Evolutionary conservation across 371 early-diverging fungal genomes (phyloP), one percentile per base, ranked within the genome.

Genomic region (Rhizopus stolonifer): DNA sequence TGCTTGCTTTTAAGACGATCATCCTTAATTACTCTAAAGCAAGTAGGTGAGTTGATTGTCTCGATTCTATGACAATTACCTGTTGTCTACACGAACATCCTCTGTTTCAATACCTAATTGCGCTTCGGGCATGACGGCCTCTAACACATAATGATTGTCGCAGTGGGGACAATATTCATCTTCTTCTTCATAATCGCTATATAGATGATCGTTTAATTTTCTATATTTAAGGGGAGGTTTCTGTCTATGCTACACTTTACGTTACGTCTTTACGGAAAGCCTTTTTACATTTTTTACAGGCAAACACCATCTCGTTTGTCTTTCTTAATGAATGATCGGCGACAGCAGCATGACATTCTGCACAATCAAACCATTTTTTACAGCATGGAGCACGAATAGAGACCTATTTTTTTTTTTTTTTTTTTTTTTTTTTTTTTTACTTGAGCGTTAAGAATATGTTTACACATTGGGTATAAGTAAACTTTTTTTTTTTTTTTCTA

Each of bases 161-260:
- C 98, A 98, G 62, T 94, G 89, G 21, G 98, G 98, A 60, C 98
- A 98, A 70, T 85, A 98, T 69, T 96, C 98, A 70, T 98, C 98
- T 39, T 86, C 82, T 46, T 95, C 95, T 44, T 95, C 95, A 64
- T 86, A 94, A 50, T 92, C 87, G 22, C 88, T 89, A 58, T 8
- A 4, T 18, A 31, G 21, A 9, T 18, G 6, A 19, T 29, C 10
- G 31, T 7, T 29, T 10, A 7, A 10, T 29, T 29, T 29, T 29
- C 31, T 29, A 29, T 29, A n/a, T n/a, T n/a, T n/a, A n/a, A n/a
- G n/a, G n/a, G n/a, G n/a, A n/a, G n/a, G n/a, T n/a, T n/a, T n/a
- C n/a, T n/a, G n/a, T n/a, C n/a, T n/a, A n/a, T n/a, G n/a, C n/a
- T n/a, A n/a, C n/a, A n/a, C n/a, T n/a, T 52, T 66, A 89, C 89